phyloP scores from a whole-genome alignment of 2,329 filamentous ascomycete genomes.

The Colletotrichum caudatum region DNA sequence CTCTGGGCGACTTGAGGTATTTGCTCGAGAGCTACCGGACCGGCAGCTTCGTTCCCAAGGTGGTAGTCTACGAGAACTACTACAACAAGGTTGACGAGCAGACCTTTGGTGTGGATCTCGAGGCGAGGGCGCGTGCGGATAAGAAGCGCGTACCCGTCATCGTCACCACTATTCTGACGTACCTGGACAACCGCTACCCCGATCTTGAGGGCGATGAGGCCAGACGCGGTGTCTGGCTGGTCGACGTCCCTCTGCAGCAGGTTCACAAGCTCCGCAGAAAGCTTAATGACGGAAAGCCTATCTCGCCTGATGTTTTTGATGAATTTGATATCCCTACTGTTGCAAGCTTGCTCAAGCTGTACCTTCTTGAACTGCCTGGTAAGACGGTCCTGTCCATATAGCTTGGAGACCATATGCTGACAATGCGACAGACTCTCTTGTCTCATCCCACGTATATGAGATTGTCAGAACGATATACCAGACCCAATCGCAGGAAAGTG shows the following conservation, averaged over 20 bases:
- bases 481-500: constrained; percentile 74
- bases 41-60: constrained; percentile 89
- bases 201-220: constrained; percentile 97
- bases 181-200: constrained; percentile 95
- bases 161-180: constrained; percentile 92
- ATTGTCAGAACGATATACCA: constrained; percentile 98
- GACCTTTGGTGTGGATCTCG: constrained; percentile 97
- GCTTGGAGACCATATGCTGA: constrained; percentile 45
- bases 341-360: constrained; percentile 91
- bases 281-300: constrained; percentile 88
- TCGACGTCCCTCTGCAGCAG: constrained; percentile 87
- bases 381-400: constrained; percentile 52
- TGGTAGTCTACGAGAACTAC: constrained; percentile 97
- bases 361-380: constrained; percentile 94
- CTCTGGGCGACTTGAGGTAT: constrained; percentile 88
- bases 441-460: constrained; percentile 98
- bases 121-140: constrained; percentile 91
- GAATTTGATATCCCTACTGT: constrained; percentile 95
- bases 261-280: constrained; percentile 85
- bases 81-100: constrained; percentile 98
- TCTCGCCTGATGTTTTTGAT: constrained; percentile 80
- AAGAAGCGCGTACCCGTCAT: constrained; percentile 95
- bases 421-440: constrained; percentile 81
- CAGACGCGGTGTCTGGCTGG: constrained; percentile 90
- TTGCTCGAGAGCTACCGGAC: constrained; percentile 97